Conservation (phyloP, 331 rosid species). For the Arachis monticola region DNA sequence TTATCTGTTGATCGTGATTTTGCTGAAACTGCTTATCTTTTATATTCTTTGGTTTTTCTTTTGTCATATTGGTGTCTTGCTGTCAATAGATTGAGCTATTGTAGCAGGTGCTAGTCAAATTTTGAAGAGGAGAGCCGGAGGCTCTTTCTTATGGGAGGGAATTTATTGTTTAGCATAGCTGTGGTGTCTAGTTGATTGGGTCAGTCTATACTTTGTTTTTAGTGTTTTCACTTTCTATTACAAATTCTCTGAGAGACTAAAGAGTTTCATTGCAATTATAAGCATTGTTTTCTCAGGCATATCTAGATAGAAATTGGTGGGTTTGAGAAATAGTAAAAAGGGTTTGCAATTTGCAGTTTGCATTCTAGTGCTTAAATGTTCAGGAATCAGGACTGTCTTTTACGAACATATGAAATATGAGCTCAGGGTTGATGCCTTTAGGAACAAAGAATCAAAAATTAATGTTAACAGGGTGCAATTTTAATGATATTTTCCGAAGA, state of each 20-base stretch:
- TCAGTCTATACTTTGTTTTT: neutral
- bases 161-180: constrained; percentile 7
- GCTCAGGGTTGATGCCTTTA: constrained; percentile 1
- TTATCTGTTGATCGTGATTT: constrained; percentile 2
- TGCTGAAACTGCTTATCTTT: neutral
- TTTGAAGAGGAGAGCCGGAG: constrained; percentile 4
- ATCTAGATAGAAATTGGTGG: neutral
- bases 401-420: neutral
- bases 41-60: neutral
- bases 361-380: neutral
- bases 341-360: neutral
- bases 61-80: neutral
- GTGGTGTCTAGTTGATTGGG: neutral
- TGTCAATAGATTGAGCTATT: neutral
- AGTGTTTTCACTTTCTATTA: constrained; percentile 16
- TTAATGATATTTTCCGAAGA: constrained; percentile 5
- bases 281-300: neutral
- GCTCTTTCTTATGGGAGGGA: constrained; percentile 8
- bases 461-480: neutral
- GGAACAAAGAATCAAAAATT: neutral
- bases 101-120: neutral
- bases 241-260: neutral
- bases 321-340: neutral
- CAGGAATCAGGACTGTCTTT: constrained; percentile 2
- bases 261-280: neutral